phyloP scores from a whole-genome alignment of 768 basidiomycete genomes.

The Cyclocybe cylindracea region DNA sequence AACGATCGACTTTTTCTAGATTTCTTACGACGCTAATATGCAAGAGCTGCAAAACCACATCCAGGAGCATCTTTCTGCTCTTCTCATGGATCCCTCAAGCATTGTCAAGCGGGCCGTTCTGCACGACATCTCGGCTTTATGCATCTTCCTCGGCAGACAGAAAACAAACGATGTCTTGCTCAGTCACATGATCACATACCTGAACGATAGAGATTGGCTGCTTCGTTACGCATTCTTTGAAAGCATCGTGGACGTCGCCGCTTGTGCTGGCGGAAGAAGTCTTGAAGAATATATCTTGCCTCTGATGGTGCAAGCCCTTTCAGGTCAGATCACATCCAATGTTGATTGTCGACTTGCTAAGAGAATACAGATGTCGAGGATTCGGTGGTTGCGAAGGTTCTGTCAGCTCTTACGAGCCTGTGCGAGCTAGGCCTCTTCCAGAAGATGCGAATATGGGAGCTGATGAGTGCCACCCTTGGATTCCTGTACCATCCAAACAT shows the following conservation, averaged over 20 bases:
- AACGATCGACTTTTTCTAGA: constrained; percentile 42
- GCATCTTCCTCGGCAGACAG: constrained; percentile 90
- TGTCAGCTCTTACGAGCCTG: constrained; percentile 84
- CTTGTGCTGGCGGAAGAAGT: constrained; percentile 88
- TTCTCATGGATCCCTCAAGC: constrained; percentile 87
- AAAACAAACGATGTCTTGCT: constrained; percentile 94
- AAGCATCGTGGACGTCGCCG: constrained; percentile 93
- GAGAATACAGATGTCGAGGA: constrained; percentile 82
- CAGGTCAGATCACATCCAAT: constrained; percentile 55
- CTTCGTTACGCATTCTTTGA: constrained; percentile 93
- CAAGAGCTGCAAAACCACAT: constrained; percentile 84
- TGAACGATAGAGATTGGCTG: constrained; percentile 93
- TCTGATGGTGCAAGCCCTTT: constrained; percentile 92
- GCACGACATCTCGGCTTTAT: constrained; percentile 83
- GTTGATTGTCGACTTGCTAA: not conserved
- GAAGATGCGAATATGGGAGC: constrained; percentile 96
- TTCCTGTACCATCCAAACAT: constrained; percentile 94
- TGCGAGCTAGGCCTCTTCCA: constrained; percentile 89
- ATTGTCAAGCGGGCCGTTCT: constrained; percentile 91
- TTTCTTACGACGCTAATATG: constrained; percentile 87
- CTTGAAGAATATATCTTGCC: constrained; percentile 98
- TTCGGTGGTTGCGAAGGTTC: constrained; percentile 86
- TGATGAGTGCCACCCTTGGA: constrained; percentile 84
- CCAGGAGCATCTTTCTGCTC: constrained; percentile 82
- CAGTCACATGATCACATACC: constrained; percentile 84